A percentile compares a stretch with the other conserved stretches of the same genome.
Evolutionary conservation across 2,329 filamentous ascomycete genomes (phyloP).

Genomic region (Calonectria multiphialidica): DNA sequence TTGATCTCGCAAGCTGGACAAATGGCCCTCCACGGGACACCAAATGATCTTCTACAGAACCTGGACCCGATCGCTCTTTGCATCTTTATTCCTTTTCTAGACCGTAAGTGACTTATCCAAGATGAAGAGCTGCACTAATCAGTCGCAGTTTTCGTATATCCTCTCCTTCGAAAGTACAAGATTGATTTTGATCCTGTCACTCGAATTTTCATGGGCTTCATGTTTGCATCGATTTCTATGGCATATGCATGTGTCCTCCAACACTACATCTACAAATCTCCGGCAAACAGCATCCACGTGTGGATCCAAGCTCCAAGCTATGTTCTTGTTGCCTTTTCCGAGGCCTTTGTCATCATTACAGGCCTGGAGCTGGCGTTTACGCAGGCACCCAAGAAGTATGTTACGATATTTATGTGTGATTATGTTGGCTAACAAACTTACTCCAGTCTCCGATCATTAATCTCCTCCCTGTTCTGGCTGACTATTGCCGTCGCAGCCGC

Average conservation of each 20-base stretch:
- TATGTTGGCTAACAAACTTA: neutral
- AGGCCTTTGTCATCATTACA: slow-evolving; percentile 28
- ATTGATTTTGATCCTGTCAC: slow-evolving; percentile 37
- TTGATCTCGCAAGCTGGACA: slow-evolving; percentile 45
- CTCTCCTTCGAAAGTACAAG: slow-evolving; percentile 33
- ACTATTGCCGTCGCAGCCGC: slow-evolving; percentile 28
- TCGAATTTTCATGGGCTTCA: slow-evolving; percentile 38
- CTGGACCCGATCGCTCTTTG: slow-evolving; percentile 43
- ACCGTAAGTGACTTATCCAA: slow-evolving; percentile 25
- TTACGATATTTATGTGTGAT: no score
- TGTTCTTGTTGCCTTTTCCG: slow-evolving; percentile 22
- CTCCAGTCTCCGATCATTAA: slow-evolving; percentile 20
- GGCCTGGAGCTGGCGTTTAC: slow-evolving; percentile 26
- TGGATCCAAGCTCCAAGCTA: slow-evolving; percentile 27
- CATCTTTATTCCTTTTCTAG: slow-evolving; percentile 44
- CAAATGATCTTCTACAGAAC: slow-evolving; percentile 46
- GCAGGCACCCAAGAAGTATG: slow-evolving; percentile 27
- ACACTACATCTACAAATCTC: slow-evolving; percentile 35
- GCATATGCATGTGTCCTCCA: slow-evolving; percentile 36
- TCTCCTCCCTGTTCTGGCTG: slow-evolving; percentile 25
- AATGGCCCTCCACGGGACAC: slow-evolving; percentile 37
- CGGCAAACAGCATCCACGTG: slow-evolving; percentile 26
- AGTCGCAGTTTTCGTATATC: slow-evolving; percentile 30
- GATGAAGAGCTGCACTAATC: neutral
- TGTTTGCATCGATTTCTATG: slow-evolving; percentile 40